These are phyloP conservation scores for Dryas drummondii DNA, from an alignment of 306 rosid genomes.

Conservation along the genomic window DNA sequence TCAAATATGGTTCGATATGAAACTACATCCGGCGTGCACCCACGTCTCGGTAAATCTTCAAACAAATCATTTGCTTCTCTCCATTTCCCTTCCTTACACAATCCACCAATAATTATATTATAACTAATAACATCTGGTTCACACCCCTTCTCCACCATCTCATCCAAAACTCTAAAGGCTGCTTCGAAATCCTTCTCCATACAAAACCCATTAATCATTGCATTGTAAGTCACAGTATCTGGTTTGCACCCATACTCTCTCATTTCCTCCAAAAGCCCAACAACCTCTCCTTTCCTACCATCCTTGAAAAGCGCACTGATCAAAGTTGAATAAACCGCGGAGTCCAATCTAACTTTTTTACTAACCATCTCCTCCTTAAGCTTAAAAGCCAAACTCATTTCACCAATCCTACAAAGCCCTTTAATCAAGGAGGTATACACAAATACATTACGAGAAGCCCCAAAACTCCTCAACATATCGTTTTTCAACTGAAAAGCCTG, in stretches of 20 bases:
- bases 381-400: slow-evolving; percentile 44
- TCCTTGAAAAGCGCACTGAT: slow-evolving; percentile 47
- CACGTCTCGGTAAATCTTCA: slow-evolving; percentile 65
- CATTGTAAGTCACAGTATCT: slow-evolving; percentile 64
- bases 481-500: slow-evolving; percentile 60
- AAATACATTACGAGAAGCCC: slow-evolving; percentile 41
- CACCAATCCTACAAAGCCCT: slow-evolving; percentile 53
- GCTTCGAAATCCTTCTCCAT: slow-evolving; percentile 51
- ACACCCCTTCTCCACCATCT: slow-evolving; percentile 47
- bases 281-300: slow-evolving; percentile 59
- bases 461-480: slow-evolving; percentile 42
- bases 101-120: slow-evolving; percentile 54
- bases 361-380: slow-evolving; percentile 69
- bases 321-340: slow-evolving; percentile 51
- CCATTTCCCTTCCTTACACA: slow-evolving; percentile 63
- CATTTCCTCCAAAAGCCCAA: slow-evolving; percentile 57
- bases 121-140: slow-evolving; percentile 62
- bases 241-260: slow-evolving; percentile 44
- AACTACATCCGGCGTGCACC: slow-evolving; percentile 51
- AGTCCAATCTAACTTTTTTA: slow-evolving; percentile 39
- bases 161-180: slow-evolving; percentile 55
- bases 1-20: slow-evolving; percentile 60
- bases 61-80: slow-evolving; percentile 64
- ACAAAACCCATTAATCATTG: slow-evolving; percentile 64
- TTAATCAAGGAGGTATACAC: slow-evolving; percentile 53